phyloP scores from a whole-genome alignment of 805 yeast genomes.

The Crinitomyces ghanaensis region DNA sequence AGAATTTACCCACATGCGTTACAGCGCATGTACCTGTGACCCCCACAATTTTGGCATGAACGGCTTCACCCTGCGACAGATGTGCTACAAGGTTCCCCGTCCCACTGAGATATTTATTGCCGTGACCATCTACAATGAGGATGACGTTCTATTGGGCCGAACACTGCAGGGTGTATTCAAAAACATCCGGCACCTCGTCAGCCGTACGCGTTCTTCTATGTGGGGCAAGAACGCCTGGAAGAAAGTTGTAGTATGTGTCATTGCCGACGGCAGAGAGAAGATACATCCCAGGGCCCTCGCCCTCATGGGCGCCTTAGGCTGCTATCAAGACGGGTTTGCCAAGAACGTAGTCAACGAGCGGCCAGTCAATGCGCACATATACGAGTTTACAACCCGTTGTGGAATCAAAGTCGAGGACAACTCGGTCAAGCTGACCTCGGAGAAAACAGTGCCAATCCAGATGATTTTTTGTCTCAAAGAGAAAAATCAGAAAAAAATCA shows the following conservation, averaged over 20 bases:
- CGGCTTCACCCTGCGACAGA: constrained; percentile 74
- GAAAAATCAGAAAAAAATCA: constrained; percentile 82
- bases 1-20: constrained; percentile 79
- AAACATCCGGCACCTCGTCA: constrained; percentile 64
- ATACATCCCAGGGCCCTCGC: constrained; percentile 71
- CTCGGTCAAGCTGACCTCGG: constrained; percentile 55
- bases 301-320: constrained; percentile 74
- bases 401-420: constrained; percentile 54
- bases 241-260: constrained; percentile 78
- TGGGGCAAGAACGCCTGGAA: constrained; percentile 99
- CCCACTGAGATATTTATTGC: constrained; percentile 78
- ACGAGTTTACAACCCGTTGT: constrained; percentile 87
- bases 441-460: constrained; percentile 68
- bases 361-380: constrained; percentile 74
- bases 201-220: constrained; percentile 47
- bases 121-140: constrained; percentile 84
- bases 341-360: constrained; percentile 78
- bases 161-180: constrained; percentile 87
- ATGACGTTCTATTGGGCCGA: constrained; percentile 67
- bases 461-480: constrained; percentile 87
- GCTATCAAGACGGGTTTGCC: constrained; percentile 92
- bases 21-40: constrained; percentile 89
- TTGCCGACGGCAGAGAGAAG: constrained; percentile 85
- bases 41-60: constrained; percentile 55
- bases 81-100: constrained; percentile 65